Conservation (phyloP, 257 asterid species). For the Perilla frutescens region DNA sequence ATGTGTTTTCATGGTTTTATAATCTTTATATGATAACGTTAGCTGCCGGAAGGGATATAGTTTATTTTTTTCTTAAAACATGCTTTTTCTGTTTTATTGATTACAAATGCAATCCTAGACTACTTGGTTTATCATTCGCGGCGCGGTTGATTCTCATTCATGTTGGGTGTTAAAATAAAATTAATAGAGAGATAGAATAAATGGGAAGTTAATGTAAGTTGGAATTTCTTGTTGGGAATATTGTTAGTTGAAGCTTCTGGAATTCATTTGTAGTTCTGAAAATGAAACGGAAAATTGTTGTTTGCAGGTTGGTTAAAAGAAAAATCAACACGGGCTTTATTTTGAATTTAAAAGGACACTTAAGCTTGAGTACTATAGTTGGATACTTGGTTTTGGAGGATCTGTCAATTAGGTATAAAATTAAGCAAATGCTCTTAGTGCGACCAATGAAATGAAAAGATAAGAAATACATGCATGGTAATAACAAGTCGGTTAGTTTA, state of each 20-base stretch:
- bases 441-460: background rate
- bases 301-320: background rate
- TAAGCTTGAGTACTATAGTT: background rate
- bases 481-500: background rate
- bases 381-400: background rate
- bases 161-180: background rate
- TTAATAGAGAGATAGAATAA: background rate
- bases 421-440: background rate
- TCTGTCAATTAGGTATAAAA: background rate
- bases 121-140: background rate
- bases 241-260: background rate
- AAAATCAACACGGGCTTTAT: background rate
- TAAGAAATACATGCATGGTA: background rate
- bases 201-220: background rate
- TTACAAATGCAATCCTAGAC: background rate
- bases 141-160: background rate
- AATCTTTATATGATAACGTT: background rate
- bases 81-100: background rate
- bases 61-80: too few species aligned
- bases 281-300: background rate
- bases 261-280: background rate
- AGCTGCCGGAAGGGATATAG: background rate
- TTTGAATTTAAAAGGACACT: background rate
- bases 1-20: slow-evolving; percentile 14
- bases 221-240: background rate